A percentile compares a stretch with the other conserved stretches of the same genome.
phyloP scores from a whole-genome alignment of 257 asterid species.

The Hygrophila difformis region DNA sequence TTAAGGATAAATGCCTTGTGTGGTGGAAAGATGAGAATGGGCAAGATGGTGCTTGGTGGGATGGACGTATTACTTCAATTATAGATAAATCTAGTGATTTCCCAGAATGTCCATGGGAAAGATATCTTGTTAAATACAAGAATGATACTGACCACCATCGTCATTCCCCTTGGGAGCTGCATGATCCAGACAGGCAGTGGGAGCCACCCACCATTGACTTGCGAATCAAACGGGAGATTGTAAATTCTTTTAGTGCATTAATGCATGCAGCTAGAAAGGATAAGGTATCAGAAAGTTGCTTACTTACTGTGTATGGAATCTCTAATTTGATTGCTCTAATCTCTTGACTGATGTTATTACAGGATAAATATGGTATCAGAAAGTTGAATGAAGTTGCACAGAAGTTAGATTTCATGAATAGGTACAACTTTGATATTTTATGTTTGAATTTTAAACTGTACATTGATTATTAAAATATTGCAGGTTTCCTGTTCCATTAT shows the following conservation, averaged over 20 bases:
- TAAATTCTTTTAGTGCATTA: conserved; percentile 33
- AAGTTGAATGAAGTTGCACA: conserved; percentile 59
- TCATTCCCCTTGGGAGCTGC: conserved; percentile 96
- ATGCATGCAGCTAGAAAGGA: conserved; percentile 34
- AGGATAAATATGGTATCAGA: conserved; percentile 60
- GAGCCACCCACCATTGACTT: conserved; percentile 47
- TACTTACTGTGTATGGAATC: conserved; percentile 3
- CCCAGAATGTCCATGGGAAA: conserved; percentile 96
- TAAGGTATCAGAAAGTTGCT: conserved; percentile 36
- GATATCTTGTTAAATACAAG: conserved; percentile 47
- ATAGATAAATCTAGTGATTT: conserved; percentile 46
- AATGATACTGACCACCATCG: conserved; percentile 15
- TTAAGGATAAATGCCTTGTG: conserved; percentile 57
- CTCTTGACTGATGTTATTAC: conserved; percentile 31
- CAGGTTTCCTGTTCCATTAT: conserved; percentile 91
- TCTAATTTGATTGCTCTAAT: conserved; percentile 10
- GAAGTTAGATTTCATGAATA: conserved; percentile 65
- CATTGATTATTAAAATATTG: conserved; percentile 16
- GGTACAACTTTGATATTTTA: conserved; percentile 29
- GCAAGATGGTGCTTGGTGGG: conserved; percentile 78
- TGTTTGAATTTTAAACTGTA: not conserved
- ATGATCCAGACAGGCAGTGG: conserved; percentile 43
- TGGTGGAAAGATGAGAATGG: conserved; percentile 78
- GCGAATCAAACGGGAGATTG: conserved; percentile 30
- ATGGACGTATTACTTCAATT: conserved; percentile 50